A percentile compares a stretch with the other conserved stretches of the same genome.
Evolutionary conservation across 441 rosid species (phyloP).

Genomic region (Syzygium syzygioides): DNA sequence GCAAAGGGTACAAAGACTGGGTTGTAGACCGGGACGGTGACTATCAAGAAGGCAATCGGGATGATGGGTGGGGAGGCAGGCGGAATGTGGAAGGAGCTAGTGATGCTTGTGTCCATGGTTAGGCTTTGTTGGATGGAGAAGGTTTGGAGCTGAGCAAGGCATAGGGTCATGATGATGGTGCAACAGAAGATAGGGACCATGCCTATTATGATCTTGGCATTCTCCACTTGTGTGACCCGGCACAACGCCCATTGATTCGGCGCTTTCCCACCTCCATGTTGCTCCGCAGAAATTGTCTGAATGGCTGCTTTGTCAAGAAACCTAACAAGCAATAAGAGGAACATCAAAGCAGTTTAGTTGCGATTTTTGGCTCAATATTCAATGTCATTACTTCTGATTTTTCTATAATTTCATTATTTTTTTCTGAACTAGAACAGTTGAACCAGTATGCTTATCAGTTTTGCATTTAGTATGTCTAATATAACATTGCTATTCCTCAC

Average conservation of each 20-base stretch:
- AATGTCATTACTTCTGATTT: neutral
- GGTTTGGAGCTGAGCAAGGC: conserved; percentile 1
- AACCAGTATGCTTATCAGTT: neutral
- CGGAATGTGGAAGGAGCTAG: neutral
- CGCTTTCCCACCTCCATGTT: neutral
- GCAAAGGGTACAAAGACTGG: neutral
- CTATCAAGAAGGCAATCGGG: neutral
- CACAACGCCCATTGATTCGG: conserved; percentile 49
- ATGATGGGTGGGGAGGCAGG: neutral
- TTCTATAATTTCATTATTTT: neutral
- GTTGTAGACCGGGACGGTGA: neutral
- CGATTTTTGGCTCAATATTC: neutral
- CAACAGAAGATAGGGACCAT: conserved; percentile 43
- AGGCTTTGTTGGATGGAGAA: neutral
- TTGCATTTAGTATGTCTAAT: neutral
- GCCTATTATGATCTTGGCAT: conserved; percentile 40
- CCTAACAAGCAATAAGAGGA: conserved; percentile 11
- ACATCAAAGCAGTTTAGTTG: neutral
- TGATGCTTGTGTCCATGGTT: neutral
- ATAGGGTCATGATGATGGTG: conserved; percentile 15
- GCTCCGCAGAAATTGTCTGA: conserved; percentile 4
- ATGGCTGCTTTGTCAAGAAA: conserved; percentile 60
- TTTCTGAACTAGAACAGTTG: neutral
- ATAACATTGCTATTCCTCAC: neutral
- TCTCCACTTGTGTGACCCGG: conserved; percentile 55